Evolutionary conservation across 495 filamentous ascomycete genomes (phyloP).

Genomic region (Xylaria grammica): DNA sequence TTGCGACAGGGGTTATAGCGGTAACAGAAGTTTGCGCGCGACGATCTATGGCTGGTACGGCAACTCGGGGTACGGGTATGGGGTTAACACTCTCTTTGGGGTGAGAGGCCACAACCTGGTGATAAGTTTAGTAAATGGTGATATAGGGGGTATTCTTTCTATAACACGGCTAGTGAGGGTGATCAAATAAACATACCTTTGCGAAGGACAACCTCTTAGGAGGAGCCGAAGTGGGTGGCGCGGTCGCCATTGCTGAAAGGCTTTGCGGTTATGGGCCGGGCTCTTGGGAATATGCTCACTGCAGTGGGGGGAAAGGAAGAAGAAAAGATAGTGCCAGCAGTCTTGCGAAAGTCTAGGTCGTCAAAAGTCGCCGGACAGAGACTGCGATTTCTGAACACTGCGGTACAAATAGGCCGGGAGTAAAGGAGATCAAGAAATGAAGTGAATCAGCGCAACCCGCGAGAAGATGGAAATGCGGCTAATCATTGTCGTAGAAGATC

Average conservation of each 20-base stretch:
- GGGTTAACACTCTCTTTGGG: constrained; percentile 49
- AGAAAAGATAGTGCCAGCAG: constrained; percentile 23
- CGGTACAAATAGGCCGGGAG: constrained; percentile 29
- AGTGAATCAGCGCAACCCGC: constrained; percentile 54
- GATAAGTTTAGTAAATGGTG: constrained; percentile 1
- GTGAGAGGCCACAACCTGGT: constrained; percentile 60
- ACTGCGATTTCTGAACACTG: constrained; percentile 28
- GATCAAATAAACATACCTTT: constrained; percentile 56
- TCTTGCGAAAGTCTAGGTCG: constrained; percentile 24
- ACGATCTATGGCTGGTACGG: constrained; percentile 36
- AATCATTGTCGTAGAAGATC: constrained; percentile 52
- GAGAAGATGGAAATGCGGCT: constrained; percentile 51
- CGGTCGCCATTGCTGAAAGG: constrained; percentile 45
- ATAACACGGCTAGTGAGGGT: background rate
- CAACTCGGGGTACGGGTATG: constrained; percentile 35
- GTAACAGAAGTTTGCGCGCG: constrained; percentile 28
- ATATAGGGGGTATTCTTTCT: background rate
- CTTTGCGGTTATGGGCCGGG: constrained; percentile 22
- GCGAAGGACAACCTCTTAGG: constrained; percentile 59
- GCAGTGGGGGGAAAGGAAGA: background rate
- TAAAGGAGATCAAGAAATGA: constrained; percentile 51
- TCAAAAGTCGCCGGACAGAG: constrained; percentile 25
- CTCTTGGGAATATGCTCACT: background rate
- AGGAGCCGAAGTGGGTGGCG: constrained; percentile 45
- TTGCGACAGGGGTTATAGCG: constrained; percentile 21